Evolutionary conservation across 1,284 basidiomycete genomes (phyloP).

Genomic region (Apiotrichum akiyoshidainum): DNA sequence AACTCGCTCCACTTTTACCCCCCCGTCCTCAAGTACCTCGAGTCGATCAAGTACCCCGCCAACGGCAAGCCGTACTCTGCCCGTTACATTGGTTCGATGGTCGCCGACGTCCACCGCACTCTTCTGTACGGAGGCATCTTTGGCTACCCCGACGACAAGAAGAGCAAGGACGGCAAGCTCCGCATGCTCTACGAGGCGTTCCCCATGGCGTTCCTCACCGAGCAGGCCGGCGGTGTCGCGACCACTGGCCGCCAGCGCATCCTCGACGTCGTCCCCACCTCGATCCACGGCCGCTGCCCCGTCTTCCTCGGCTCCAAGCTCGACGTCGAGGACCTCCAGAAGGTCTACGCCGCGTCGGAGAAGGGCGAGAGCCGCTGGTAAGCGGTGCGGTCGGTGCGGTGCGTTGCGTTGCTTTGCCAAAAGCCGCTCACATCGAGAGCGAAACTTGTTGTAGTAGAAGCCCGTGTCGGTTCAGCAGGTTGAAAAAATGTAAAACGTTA

Average conservation of each 20-base stretch:
- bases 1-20: slow-evolving; percentile 92
- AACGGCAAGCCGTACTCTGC: slow-evolving; percentile 77
- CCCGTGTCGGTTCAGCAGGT: not conserved
- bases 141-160: slow-evolving; percentile 97
- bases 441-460: slow-evolving; percentile 1
- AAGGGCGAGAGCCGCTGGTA: slow-evolving; percentile 6
- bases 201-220: slow-evolving; percentile 97
- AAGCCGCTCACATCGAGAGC: no score
- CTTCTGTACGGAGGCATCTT: slow-evolving; percentile 98
- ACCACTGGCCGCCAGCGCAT: slow-evolving; percentile 91
- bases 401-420: no score
- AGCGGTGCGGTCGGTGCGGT: not conserved
- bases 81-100: slow-evolving; percentile 99
- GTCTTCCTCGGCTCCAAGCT: slow-evolving; percentile 94
- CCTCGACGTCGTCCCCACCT: slow-evolving; percentile 82
- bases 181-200: slow-evolving; percentile 96
- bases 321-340: slow-evolving; percentile 85
- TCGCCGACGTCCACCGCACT: slow-evolving; percentile 74
- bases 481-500: not conserved
- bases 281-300: slow-evolving; percentile 88
- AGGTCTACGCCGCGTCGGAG: slow-evolving; percentile 62
- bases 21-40: slow-evolving; percentile 80
- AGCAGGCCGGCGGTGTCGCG: slow-evolving; percentile 92
- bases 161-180: slow-evolving; percentile 89
- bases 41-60: slow-evolving; percentile 86